Base-by-base conservation (phyloP, 2,329 filamentous ascomycete genomes). In the Geosmithia putterillii region DNA sequence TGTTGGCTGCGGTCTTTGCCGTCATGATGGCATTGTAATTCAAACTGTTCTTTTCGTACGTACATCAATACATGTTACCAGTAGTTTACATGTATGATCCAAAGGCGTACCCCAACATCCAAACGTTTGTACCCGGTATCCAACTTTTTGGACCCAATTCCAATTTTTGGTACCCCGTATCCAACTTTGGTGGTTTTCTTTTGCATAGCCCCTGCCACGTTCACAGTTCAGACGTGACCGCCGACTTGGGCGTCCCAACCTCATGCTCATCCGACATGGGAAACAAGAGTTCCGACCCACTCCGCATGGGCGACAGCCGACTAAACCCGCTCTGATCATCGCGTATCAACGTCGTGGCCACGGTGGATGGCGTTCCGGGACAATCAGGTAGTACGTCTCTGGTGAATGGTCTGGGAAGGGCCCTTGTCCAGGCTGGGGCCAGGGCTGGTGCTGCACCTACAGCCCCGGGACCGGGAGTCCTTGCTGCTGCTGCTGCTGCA, bases 1-100 rank as follows among this genome's bases (percentile, higher is more conserved):
- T 44, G 3, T 45, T 41, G 46, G 35, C 39, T 42, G 46, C 35
- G 14, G 7, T 46, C 4, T 42, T 34, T 28, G 45, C 41, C 17
- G 37, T 20, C 37, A 20, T 43, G 41, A 14, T 36, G 39, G 20
- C 41, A 18, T 25, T 45, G 41, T 45, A 45, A 40, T 35, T 18
- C 18, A 18, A 38, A 7, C 15, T n/a, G 34, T 36, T 15, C 15
- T 7, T n/a, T n/a, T 36, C 18, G 9, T 18, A 32, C 10, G 10
- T 32, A 32, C 10, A 32, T 12, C 10, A n/a, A 6, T 32, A 32
- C 28, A 32, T 32, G n/a, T n/a, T n/a, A n/a, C n/a, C n/a, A n/a
- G n/a, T n/a, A n/a, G n/a, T n/a, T n/a, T n/a, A n/a, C n/a, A n/a
- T n/a, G n/a, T n/a, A n/a, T n/a, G n/a, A n/a, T n/a, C n/a, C n/a